Conservation (phyloP, 768 basidiomycete genomes). For the Boletus reticuloceps region DNA sequence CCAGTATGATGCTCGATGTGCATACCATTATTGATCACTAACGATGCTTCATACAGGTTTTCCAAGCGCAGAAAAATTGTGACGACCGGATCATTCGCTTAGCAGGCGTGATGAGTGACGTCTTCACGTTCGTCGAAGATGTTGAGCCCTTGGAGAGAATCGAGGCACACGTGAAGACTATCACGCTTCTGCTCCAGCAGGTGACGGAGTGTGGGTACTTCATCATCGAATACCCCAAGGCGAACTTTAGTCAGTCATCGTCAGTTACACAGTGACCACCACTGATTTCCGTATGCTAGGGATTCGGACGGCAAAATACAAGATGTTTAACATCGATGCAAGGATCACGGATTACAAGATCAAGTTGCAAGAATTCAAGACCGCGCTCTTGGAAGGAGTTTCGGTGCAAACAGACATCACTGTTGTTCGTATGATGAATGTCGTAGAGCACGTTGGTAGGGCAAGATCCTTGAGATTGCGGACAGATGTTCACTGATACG, state of each 20-base stretch:
- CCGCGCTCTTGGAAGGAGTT: not conserved
- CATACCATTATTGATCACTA: not conserved
- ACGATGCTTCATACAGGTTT: not conserved
- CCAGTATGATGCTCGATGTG: too few relatives aligned
- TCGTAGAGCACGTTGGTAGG: not conserved
- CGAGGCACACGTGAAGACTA: not conserved
- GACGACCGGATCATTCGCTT: not conserved
- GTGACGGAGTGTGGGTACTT: constrained; percentile 1
- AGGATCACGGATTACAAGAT: not conserved
- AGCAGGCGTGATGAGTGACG: not conserved
- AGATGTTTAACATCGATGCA: not conserved
- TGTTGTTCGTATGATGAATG: not conserved
- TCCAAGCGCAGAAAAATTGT: not conserved
- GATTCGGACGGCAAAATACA: not conserved
- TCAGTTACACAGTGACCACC: not conserved
- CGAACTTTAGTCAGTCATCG: not conserved
- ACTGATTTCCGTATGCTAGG: not conserved
- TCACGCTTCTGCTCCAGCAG: not conserved
- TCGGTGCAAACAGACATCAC: not conserved
- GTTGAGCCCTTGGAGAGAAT: not conserved
- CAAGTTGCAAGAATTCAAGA: not conserved
- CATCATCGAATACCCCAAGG: not conserved
- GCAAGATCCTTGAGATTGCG: not conserved
- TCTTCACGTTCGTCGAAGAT: not conserved
- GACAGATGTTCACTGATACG: not conserved